These are phyloP conservation scores for Pseudonitzschia pungens DNA, from an alignment of 108 stramenopile species.

Conservation along the genomic window DNA sequence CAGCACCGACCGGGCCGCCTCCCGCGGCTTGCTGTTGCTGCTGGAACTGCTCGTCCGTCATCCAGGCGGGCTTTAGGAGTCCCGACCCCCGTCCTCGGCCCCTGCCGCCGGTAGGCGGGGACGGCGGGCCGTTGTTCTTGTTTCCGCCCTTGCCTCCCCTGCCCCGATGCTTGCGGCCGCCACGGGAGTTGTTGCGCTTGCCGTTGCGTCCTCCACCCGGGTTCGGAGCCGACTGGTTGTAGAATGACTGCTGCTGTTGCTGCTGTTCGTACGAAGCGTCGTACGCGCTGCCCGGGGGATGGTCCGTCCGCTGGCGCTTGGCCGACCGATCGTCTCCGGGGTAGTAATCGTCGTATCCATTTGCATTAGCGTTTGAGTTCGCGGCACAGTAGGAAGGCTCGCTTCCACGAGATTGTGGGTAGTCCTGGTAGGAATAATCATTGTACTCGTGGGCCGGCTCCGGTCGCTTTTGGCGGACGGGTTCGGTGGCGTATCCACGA, in stretches of 20 bases:
- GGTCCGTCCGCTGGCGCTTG: not conserved
- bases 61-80: constrained; percentile 38
- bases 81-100: constrained; percentile 39
- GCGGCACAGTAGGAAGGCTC: not conserved
- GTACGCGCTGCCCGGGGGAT: not conserved
- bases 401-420: no score
- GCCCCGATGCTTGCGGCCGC: not conserved
- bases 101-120: constrained; percentile 3
- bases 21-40: not conserved
- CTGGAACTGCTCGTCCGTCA: constrained; percentile 27
- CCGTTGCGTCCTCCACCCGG: not conserved
- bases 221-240: not conserved
- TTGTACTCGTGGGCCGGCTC: not conserved
- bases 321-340: not conserved
- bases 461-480: not conserved
- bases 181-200: not conserved
- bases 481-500: not conserved
- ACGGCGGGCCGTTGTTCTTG: not conserved
- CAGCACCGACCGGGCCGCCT: constrained; percentile 15
- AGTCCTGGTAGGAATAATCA: no score
- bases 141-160: not conserved
- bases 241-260: not conserved
- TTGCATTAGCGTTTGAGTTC: not conserved
- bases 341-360: not conserved
- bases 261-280: not conserved